Evolutionary conservation across 75 land plant genomes (phyloP), one percentile per base, ranked within the genome.

Genomic region (Cryptomeria japonica): DNA sequence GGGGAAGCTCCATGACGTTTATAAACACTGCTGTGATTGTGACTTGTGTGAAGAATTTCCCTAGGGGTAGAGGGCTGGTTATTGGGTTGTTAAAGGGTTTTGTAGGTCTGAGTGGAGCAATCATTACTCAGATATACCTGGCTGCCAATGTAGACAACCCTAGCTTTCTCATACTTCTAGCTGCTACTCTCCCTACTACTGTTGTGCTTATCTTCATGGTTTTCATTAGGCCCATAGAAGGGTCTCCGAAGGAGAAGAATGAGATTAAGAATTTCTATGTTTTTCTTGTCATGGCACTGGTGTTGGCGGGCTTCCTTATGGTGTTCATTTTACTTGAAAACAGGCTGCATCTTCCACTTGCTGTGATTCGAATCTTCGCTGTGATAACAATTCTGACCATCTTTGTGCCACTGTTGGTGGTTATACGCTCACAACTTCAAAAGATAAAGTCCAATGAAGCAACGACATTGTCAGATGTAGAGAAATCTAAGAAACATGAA

Each of bases 41-140:
- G 47, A 91, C 90, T 18, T 64, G 84, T 46, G 90, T 92, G 79
- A 88, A 91, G 61, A 91, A 88, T 18, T 92, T 92, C 64, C 93
- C 90, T 11, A 88, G 80, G 28, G 84, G 85, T 12, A 34, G 93
- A 41, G 93, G 92, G 8, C 58, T 87, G 22, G 92, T 92, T 47
- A 87, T 92, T 28, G 93, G 92, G 16, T 70, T 92, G 68, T 82
- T 92, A 31, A 92, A 92, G 86, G 93, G 92, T 3, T 88, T 92
- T 86, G 79, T 90, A 55, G 92, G 89, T 47, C 89, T 92, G 68
- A 91, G 93, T 86, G 93, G 87, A 3, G 93, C 93, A 9, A 90
- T 92, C 28, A 76, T 92, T 6, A 91, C 93, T 38, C 92, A 90
- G 78, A 49, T 82, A 68, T 90, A 91, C 85, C 44, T 75, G 58